Conservation (phyloP, 2,329 filamentous ascomycete genomes). For the Penicillium concentricum region DNA sequence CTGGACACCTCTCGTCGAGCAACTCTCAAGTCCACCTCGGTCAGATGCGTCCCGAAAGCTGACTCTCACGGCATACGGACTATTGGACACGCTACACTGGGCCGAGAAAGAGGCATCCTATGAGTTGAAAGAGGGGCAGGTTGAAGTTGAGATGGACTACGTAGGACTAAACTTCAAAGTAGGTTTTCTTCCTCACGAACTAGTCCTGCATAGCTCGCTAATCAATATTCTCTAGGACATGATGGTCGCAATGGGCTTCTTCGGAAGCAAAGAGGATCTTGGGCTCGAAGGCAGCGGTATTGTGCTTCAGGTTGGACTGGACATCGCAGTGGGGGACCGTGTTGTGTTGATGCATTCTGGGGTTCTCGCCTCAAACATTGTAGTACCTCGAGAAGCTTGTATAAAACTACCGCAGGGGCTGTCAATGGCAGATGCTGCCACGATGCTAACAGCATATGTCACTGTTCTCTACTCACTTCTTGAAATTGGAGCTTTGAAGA, state of each 20-base stretch:
- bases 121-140: neutral
- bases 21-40: neutral
- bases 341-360: slow-evolving; percentile 22
- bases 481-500: slow-evolving; percentile 19
- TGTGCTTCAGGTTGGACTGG: slow-evolving; percentile 31
- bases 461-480: slow-evolving; percentile 23
- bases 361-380: slow-evolving; percentile 5
- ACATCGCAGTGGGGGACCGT: slow-evolving; percentile 30
- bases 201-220: neutral
- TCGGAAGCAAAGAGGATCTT: slow-evolving; percentile 20
- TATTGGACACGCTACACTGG: slow-evolving; percentile 12
- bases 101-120: neutral
- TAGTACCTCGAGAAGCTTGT: slow-evolving; percentile 2
- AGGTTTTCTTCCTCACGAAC: neutral
- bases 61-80: slow-evolving; percentile 1
- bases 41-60: slow-evolving; percentile 1
- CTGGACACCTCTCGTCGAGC: slow-evolving; percentile 7
- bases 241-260: slow-evolving; percentile 33
- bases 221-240: slow-evolving; percentile 10
- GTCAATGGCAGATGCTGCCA: slow-evolving; percentile 19
- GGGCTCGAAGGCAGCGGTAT: slow-evolving; percentile 36
- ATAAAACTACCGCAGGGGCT: slow-evolving; percentile 8
- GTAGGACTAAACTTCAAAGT: slow-evolving; percentile 17
- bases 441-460: slow-evolving; percentile 12
- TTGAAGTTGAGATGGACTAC: slow-evolving; percentile 16